Evolutionary conservation across 495 filamentous ascomycete species (phyloP).

Genomic region (Amphirosellinia nigrospora): DNA sequence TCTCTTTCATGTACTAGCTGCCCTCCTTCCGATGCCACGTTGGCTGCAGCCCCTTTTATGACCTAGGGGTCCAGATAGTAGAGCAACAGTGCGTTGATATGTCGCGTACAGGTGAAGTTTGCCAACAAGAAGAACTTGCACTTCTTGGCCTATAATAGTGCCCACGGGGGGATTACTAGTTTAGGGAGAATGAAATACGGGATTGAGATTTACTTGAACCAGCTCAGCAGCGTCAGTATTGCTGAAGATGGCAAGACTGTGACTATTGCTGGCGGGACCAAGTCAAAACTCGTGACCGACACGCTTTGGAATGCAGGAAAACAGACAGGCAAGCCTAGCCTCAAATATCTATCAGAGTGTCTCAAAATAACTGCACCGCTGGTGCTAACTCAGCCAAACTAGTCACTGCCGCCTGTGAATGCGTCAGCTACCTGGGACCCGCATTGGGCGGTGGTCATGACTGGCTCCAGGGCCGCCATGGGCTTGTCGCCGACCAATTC

Average conservation of each 20-base stretch:
- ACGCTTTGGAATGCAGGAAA: constrained; percentile 41
- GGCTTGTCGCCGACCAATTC: constrained; percentile 58
- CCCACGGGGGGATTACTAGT: constrained; percentile 48
- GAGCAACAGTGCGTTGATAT: no score
- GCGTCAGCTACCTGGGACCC: constrained; percentile 52
- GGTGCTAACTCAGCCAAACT: not conserved
- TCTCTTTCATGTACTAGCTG: no score
- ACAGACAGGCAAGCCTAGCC: constrained; percentile 32
- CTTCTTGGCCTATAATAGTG: constrained; percentile 51
- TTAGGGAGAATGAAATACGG: constrained; percentile 50
- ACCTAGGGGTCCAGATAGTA: no score
- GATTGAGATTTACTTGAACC: constrained; percentile 51
- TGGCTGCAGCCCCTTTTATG: no score
- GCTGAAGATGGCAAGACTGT: constrained; percentile 50
- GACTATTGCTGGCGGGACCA: constrained; percentile 56
- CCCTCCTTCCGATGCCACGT: no score
- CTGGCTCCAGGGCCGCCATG: constrained; percentile 55
- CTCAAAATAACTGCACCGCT: not conserved
- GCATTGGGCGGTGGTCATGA: constrained; percentile 63
- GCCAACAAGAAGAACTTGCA: constrained; percentile 50
- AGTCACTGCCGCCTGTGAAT: constrained; percentile 57
- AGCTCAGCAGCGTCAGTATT: constrained; percentile 49
- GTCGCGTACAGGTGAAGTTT: constrained; percentile 44
- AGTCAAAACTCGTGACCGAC: constrained; percentile 36
- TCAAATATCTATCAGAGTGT: not conserved